Evolutionary conservation across 176 grass and related monocot species (phyloP).

Genomic region (Musa troglodytarum): DNA sequence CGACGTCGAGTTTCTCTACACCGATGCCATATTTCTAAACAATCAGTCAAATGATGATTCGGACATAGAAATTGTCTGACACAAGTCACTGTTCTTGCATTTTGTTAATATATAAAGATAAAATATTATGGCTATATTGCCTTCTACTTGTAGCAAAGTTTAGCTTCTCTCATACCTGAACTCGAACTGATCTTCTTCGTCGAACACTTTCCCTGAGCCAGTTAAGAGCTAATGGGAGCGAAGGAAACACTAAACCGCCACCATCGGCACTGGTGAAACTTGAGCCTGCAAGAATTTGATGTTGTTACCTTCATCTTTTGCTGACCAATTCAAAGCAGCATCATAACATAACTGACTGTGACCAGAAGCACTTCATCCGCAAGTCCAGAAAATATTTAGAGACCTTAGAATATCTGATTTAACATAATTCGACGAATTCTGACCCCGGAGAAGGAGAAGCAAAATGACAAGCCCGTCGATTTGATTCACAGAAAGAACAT

Average conservation of each 20-base stretch:
- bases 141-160: not conserved
- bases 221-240: conserved; percentile 60
- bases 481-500: not conserved
- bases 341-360: no score
- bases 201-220: conserved; percentile 59
- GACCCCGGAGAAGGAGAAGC: not conserved
- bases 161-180: conserved; percentile 34
- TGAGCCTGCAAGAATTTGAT: no score
- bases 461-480: not conserved
- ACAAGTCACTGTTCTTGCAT: not conserved
- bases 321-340: no score
- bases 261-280: no score
- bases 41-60: no score
- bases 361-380: not conserved
- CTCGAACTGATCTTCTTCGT: conserved; percentile 44
- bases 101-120: not conserved
- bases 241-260: conserved; percentile 49
- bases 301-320: no score
- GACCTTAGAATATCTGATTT: no score
- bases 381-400: not conserved
- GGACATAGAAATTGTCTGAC: not conserved
- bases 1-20: no score
- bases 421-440: no score
- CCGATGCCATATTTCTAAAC: no score
- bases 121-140: not conserved